A percentile compares a stretch with the other conserved stretches of the same genome.
Conservation (phyloP, 2,329 filamentous ascomycete genomes). For the Akanthomyces dipterigenus region DNA sequence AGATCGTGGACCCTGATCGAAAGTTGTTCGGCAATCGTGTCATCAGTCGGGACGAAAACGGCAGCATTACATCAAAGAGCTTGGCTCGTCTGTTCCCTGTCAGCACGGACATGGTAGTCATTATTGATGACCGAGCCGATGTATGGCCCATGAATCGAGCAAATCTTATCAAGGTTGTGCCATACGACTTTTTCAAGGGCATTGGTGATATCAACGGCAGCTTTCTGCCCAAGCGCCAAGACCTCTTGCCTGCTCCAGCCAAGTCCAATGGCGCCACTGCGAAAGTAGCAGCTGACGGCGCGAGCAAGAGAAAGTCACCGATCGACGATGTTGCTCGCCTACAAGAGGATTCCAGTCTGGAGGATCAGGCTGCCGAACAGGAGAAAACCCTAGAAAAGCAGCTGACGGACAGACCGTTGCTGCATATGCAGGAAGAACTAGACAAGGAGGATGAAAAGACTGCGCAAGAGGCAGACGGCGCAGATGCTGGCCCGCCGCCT, state of each 20-base stretch:
- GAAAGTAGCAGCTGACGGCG: constrained; percentile 6
- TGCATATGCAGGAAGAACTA: constrained; percentile 87
- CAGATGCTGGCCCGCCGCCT: constrained; percentile 27
- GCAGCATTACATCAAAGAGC: constrained; percentile 84
- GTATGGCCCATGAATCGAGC: constrained; percentile 88
- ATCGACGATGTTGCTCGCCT: constrained; percentile 73
- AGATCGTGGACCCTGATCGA: constrained; percentile 83
- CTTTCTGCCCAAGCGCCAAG: constrained; percentile 75
- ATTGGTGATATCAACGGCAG: constrained; percentile 98
- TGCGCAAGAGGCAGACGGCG: constrained; percentile 21
- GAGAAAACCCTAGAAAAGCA: constrained; percentile 84
- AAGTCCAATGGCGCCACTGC: constrained; percentile 18
- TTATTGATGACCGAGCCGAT: constrained; percentile 94
- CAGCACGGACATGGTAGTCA: constrained; percentile 98
- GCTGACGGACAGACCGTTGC: constrained; percentile 75
- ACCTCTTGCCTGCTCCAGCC: constrained; percentile 35
- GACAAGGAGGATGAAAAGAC: constrained; percentile 63
- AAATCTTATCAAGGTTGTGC: constrained; percentile 89
- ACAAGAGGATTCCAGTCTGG: constrained; percentile 61
- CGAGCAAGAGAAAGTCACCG: constrained; percentile 33
- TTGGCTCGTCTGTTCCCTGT: constrained; percentile 88
- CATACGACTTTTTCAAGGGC: constrained; percentile 96
- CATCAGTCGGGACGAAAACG: constrained; percentile 94
- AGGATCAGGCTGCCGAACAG: constrained; percentile 76
- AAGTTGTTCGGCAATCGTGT: constrained; percentile 91